Percentiles rank a stretch among this genome's conserved stretches.
These are phyloP conservation scores for Cladosporium halotolerans DNA, from an alignment of 2,329 filamentous ascomycete genomes.

Conservation along the genomic window DNA sequence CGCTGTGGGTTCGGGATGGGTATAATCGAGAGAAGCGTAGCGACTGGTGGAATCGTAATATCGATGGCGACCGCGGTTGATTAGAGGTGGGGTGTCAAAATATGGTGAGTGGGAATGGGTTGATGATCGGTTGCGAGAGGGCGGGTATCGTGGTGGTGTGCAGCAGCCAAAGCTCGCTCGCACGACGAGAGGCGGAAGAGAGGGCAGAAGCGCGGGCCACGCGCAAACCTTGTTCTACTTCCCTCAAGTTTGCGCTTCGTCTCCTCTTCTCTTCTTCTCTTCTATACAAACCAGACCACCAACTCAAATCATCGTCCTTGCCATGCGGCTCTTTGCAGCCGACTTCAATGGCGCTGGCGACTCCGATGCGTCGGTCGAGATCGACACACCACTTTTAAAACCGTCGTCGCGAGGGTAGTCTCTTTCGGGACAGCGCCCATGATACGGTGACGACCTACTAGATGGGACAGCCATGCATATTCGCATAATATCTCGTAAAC, in stretches of 20 bases:
- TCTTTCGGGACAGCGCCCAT: conserved; percentile 53
- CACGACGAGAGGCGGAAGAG: neutral
- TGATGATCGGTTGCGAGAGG: neutral
- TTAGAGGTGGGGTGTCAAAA: neutral
- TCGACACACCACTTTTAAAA: conserved; percentile 65
- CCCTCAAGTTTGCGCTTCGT: conserved; percentile 14
- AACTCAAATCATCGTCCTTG: conserved; percentile 68
- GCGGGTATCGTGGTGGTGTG: neutral
- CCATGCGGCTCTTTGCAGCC: conserved; percentile 34
- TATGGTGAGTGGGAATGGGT: neutral
- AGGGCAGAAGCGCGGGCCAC: conserved; percentile 12
- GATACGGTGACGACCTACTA: conserved; percentile 64
- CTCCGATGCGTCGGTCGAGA: conserved; percentile 69
- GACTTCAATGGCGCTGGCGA: conserved; percentile 56
- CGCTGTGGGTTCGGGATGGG: conserved; percentile 2
- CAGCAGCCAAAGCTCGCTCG: conserved; percentile 7
- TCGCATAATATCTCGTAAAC: neutral
- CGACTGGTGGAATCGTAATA: neutral
- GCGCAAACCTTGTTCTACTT: conserved; percentile 33
- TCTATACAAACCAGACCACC: conserved; percentile 51
- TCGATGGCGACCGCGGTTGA: neutral
- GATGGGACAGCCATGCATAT: conserved; percentile 45
- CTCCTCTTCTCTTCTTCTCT: neutral
- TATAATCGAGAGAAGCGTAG: neutral
- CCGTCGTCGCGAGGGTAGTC: conserved; percentile 66